Base-by-base conservation (phyloP, 2,329 filamentous ascomycete genomes). In the Cryphonectria naterciae region DNA sequence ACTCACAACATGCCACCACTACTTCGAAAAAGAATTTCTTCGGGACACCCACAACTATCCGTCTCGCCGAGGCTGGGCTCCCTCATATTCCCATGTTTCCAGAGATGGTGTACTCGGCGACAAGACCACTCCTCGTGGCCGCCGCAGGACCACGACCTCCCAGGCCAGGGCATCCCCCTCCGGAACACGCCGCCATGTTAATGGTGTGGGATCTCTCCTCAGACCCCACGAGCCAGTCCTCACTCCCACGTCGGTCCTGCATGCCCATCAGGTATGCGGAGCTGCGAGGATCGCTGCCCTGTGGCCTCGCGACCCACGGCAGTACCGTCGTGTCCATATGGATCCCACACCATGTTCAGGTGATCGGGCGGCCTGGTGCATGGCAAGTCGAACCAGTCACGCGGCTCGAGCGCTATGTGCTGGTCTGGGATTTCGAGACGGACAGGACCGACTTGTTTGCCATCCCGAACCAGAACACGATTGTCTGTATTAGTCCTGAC, bases 71-170 rank as follows among this genome's bases (percentile, higher is more conserved):
- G 46, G 78, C 80, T 37, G 76, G 76, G 25, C 77, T 83, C 17
- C 81, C 81, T 1, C 77, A 82, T 39, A 54, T 81, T 2, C 80
- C 80, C 10, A 79, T 81, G 64, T 81, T 79, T 66, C 81, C 81
- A 1, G 81, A 83, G 72, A 76, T 83, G n/a, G 80, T 80, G 4
- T 75, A 82, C 58, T 83, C 81, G 1, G 74, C 78, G 1, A 82
- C 80, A 0, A 79, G 79, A 7, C 81, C 81, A 1, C 74, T 83
- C 7, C 76, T 83, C 11, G 77, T 82, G 6, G 77, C 78, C 25
- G 81, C 81, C 4, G 80, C 81, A 0, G 81, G 81, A 0, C 81
- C 81, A 1, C 77, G 81, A 11, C 80, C 81, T 2, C 80, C 81
- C 1, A 79, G 79, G 7, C 76, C 75, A 0, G 81, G 80, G 7